These are phyloP conservation scores for Clarireedia hainanense DNA, from an alignment of 2,329 filamentous ascomycete species.

Conservation along the genomic window DNA sequence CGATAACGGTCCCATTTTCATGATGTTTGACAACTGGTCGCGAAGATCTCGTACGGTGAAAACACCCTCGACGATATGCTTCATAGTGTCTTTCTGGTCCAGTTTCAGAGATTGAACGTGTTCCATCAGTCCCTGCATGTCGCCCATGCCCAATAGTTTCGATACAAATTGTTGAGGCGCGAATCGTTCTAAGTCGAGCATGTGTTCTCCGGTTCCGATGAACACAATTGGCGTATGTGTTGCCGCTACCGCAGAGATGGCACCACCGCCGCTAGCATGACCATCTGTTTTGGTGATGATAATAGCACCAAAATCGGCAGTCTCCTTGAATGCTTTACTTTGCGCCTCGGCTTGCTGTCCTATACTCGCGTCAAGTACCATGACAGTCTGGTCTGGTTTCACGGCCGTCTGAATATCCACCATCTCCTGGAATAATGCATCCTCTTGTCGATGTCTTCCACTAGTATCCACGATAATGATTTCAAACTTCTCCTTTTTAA, in stretches of 20 bases:
- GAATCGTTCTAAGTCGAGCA: slow-evolving; percentile 90
- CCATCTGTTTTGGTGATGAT: slow-evolving; percentile 99
- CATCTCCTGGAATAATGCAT: slow-evolving; percentile 96
- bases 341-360: slow-evolving; percentile 94
- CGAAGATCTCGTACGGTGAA: slow-evolving; percentile 92
- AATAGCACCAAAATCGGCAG: slow-evolving; percentile 93
- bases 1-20: slow-evolving; percentile 97
- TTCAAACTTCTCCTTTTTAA: slow-evolving; percentile 97
- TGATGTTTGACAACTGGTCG: slow-evolving; percentile 94
- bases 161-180: slow-evolving; percentile 87
- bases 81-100: slow-evolving; percentile 98
- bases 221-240: slow-evolving; percentile 97
- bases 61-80: slow-evolving; percentile 94
- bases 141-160: slow-evolving; percentile 93
- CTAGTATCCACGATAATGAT: slow-evolving; percentile 98
- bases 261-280: slow-evolving; percentile 89
- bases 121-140: slow-evolving; percentile 90
- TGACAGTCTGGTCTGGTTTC: slow-evolving; percentile 90
- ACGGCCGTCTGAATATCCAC: slow-evolving; percentile 90
- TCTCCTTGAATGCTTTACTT: slow-evolving; percentile 93
- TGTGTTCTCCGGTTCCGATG: slow-evolving; percentile 94
- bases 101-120: slow-evolving; percentile 93
- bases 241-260: slow-evolving; percentile 93
- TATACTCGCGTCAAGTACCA: slow-evolving; percentile 95
- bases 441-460: slow-evolving; percentile 88